phyloP scores from a whole-genome alignment of 257 asterid species.

The Solanum pimpinellifolium region DNA sequence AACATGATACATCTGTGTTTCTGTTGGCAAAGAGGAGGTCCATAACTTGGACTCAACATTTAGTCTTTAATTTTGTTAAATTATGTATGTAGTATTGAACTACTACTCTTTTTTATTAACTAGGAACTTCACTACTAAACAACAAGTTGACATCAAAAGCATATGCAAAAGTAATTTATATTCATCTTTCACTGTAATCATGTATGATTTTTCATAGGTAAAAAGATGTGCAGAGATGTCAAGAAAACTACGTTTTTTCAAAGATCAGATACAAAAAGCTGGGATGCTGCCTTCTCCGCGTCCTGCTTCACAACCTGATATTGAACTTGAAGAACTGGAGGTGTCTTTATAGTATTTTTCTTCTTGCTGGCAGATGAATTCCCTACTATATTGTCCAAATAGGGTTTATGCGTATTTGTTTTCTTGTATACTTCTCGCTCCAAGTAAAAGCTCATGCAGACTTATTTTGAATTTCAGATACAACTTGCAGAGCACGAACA shows the following conservation, averaged over 20 bases:
- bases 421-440: neutral
- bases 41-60: neutral
- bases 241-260: slow-evolving; percentile 78
- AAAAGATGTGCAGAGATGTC: slow-evolving; percentile 99
- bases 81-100: neutral
- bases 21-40: neutral
- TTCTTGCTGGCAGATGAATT: neutral
- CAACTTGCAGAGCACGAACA: slow-evolving; percentile 93
- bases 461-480: slow-evolving; percentile 25
- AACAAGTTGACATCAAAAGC: neutral
- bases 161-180: neutral
- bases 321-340: slow-evolving; percentile 93
- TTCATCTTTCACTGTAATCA: neutral
- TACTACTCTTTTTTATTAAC: neutral
- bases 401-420: neutral
- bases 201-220: slow-evolving; percentile 38
- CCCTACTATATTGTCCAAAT: neutral
- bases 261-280: slow-evolving; percentile 90
- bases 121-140: neutral
- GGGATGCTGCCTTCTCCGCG: slow-evolving; percentile 51
- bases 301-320: slow-evolving; percentile 73
- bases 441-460: neutral
- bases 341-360: slow-evolving; percentile 20
- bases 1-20: neutral
- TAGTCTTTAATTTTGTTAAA: neutral